phyloP scores from a whole-genome alignment of 2,329 filamentous ascomycete genomes.

The Hortaea sp. region DNA sequence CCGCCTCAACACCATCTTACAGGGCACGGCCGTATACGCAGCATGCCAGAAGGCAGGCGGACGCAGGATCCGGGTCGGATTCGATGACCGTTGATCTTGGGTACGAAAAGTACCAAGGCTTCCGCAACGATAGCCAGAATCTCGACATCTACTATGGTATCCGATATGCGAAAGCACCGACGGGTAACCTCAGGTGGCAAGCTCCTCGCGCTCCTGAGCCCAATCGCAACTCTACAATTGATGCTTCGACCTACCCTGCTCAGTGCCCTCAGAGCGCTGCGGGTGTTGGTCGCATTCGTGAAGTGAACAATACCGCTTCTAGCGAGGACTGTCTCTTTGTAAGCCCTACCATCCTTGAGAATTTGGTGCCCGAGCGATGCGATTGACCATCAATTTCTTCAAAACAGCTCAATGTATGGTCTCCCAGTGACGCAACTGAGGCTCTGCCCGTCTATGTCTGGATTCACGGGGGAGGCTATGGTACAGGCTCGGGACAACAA shows the following conservation, averaged over 20 bases:
- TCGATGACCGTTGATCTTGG: conserved; percentile 15
- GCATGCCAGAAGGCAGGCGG: conserved; percentile 5
- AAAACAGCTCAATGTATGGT: conserved; percentile 13
- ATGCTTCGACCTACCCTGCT: conserved; percentile 8
- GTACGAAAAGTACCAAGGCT: conserved; percentile 16
- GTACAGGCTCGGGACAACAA: conserved; percentile 27
- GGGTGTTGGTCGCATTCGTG: background rate
- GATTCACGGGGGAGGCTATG: conserved; percentile 33
- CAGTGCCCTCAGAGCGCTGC: conserved; percentile 15
- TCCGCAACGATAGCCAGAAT: conserved; percentile 7
- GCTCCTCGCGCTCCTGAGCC: conserved; percentile 14
- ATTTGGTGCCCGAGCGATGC: no score
- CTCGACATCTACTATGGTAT: conserved; percentile 16
- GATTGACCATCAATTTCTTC: no score
- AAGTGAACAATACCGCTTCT: conserved; percentile 8
- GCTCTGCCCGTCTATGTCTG: conserved; percentile 30
- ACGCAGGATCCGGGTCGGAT: background rate
- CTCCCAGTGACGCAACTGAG: conserved; percentile 24
- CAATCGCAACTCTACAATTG: conserved; percentile 14
- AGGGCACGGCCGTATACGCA: conserved; percentile 7
- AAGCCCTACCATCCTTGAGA: conserved; percentile 5
- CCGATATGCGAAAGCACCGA: conserved; percentile 16
- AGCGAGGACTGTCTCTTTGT: conserved; percentile 28
- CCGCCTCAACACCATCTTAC: conserved; percentile 7
- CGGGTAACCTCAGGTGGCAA: conserved; percentile 18